Evolutionary conservation across 2,329 filamentous ascomycete genomes (phyloP), one percentile per base, ranked within the genome.

Genomic region (Ceratocystis variospora): DNA sequence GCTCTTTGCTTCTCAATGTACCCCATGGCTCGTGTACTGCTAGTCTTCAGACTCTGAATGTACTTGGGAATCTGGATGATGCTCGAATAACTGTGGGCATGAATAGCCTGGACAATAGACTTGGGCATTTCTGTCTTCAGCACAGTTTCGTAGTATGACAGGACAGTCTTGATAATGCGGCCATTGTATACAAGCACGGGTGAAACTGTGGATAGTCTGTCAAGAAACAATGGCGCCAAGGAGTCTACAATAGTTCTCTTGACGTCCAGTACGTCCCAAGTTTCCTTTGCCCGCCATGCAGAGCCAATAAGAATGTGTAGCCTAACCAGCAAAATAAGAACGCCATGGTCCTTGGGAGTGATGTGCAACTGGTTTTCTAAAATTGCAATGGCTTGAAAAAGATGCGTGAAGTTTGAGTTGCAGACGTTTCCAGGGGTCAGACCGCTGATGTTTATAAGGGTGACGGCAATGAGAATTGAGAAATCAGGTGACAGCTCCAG

Each of bases 221-320:
- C 83, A 68, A 81, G 79, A 67, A 82, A 82, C 1, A 83, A 73
- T 0, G 81, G 79, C 2, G 76, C 81, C 0, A 85, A 75, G 0
- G 81, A 80, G 68, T 84, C 81, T n/a, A 82, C 78, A 33, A 83
- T 81, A 0, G 80, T 81, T 25, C 82, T 78, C 72, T 85, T 85
- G 1, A 85, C 78, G 2, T 78, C 80, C 8, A 83, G 75, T 0
- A 75, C 75, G 10, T 76, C 74, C 81, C 81, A 84, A 1, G 81
- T 72, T 44, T 78, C 72, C 28, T 77, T 74, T 0, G 79, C 80
- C 19, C 76, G 75, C 1, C 78, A 75, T 0, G 76, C 76, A 12
- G 79, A 81, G 6, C 82, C 82, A 5, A 83, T 73, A 2, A 79
- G 72, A 8, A 83, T 73, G 63, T 82, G 80, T 1, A 84, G 71